phyloP scores from a whole-genome alignment of 345 rosid species.

The Salix purpurea region DNA sequence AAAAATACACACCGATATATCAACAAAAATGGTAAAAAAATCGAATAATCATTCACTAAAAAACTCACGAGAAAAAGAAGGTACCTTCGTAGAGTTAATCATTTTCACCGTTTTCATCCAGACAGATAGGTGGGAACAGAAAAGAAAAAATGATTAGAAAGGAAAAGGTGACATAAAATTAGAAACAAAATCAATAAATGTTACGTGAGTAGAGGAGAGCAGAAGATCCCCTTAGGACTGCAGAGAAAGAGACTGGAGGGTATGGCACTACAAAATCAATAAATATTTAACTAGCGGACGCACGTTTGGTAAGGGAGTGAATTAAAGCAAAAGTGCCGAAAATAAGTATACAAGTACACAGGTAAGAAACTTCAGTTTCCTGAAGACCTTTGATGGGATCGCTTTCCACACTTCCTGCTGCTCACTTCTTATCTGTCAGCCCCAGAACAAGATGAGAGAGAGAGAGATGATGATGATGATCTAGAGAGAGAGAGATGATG shows the following conservation, averaged over 20 bases:
- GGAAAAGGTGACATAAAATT: constrained; percentile 19
- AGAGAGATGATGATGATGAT: background rate
- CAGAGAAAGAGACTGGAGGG: background rate
- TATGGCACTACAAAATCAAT: too few species aligned
- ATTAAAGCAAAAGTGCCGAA: background rate
- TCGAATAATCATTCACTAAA: background rate
- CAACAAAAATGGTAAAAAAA: background rate
- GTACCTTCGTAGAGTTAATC: background rate
- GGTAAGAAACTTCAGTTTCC: constrained; percentile 16
- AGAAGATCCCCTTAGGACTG: constrained; percentile 19
- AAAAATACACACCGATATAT: too few species aligned
- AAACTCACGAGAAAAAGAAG: background rate
- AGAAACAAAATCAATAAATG: constrained; percentile 20
- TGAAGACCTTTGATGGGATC: constrained; percentile 21
- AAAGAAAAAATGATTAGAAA: constrained; percentile 16
- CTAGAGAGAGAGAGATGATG: background rate
- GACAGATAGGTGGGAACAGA: constrained; percentile 15
- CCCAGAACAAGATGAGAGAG: background rate
- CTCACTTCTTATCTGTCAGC: constrained; percentile 22
- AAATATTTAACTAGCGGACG: too few species aligned
- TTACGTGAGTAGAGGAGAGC: constrained; percentile 3
- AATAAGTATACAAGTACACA: background rate
- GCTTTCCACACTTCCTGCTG: constrained; percentile 27
- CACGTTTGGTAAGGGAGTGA: constrained; percentile 11
- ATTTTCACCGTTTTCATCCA: constrained; percentile 8